phyloP scores from a whole-genome alignment of 2,329 filamentous ascomycete genomes.

The Tetracladium maxilliforme region DNA sequence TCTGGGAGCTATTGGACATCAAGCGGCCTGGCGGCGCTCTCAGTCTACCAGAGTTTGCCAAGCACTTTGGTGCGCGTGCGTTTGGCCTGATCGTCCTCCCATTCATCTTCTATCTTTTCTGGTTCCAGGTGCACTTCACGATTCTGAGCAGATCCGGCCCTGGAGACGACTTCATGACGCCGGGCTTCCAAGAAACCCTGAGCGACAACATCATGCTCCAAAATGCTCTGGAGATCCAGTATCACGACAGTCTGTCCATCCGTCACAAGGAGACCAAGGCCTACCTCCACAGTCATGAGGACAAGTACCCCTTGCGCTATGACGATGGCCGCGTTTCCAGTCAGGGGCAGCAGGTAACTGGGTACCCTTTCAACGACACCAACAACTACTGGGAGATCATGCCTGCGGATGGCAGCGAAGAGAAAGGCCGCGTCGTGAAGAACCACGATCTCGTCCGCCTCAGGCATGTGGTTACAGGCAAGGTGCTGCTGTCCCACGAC shows the following conservation, averaged over 20 bases:
- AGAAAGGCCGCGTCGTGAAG: slow-evolving; percentile 50
- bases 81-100: slow-evolving; percentile 79
- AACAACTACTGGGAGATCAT: slow-evolving; percentile 98
- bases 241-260: slow-evolving; percentile 77
- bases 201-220: slow-evolving; percentile 88
- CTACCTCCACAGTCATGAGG: slow-evolving; percentile 85
- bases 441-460: slow-evolving; percentile 81
- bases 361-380: slow-evolving; percentile 95
- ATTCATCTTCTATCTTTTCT: slow-evolving; percentile 97
- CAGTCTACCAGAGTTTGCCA: slow-evolving; percentile 62
- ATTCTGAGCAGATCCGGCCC: slow-evolving; percentile 80
- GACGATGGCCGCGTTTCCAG: slow-evolving; percentile 95
- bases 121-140: slow-evolving; percentile 98
- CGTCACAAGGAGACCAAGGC: slow-evolving; percentile 96
- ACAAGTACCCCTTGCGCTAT: slow-evolving; percentile 83
- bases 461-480: slow-evolving; percentile 74
- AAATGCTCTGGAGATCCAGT: slow-evolving; percentile 74
- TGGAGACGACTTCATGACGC: slow-evolving; percentile 97
- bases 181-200: slow-evolving; percentile 93
- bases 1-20: slow-evolving; percentile 88
- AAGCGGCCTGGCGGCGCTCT: slow-evolving; percentile 74
- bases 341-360: slow-evolving; percentile 95
- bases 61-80: slow-evolving; percentile 82
- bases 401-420: slow-evolving; percentile 46
- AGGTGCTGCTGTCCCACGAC: slow-evolving; percentile 81